Percentiles rank a stretch among this genome's conserved stretches.
These are phyloP conservation scores for Grosmannia clavigera DNA, from an alignment of 2,329 filamentous ascomycete species.

Conservation along the genomic window DNA sequence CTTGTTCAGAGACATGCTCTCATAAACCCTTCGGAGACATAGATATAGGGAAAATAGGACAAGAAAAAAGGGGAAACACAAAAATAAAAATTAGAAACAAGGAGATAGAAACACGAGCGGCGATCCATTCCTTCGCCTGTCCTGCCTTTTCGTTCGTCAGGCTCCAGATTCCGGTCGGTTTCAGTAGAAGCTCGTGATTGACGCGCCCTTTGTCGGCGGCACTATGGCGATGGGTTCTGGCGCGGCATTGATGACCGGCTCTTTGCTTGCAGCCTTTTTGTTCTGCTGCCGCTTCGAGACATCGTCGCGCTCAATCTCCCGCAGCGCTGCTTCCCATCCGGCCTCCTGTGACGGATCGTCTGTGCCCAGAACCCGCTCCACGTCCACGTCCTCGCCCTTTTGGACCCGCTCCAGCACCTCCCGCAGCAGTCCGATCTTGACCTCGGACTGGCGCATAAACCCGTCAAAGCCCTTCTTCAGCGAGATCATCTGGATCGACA, in stretches of 20 bases:
- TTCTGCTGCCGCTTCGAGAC: conserved; percentile 30
- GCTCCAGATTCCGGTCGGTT: background rate
- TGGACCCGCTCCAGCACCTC: conserved; percentile 64
- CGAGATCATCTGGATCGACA: conserved; percentile 85
- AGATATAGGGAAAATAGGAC: background rate
- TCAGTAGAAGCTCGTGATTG: conserved; percentile 13
- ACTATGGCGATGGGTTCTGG: background rate
- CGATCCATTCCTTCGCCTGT: background rate
- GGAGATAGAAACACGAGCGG: background rate
- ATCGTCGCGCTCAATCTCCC: conserved; percentile 55
- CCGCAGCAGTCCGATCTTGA: conserved; percentile 61
- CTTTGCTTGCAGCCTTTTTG: conserved; percentile 15
- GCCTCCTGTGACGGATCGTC: conserved; percentile 62
- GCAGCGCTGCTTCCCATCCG: conserved; percentile 78
- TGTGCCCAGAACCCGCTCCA: conserved; percentile 69
- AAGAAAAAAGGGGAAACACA: conserved; percentile 12
- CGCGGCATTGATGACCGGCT: background rate
- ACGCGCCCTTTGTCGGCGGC: conserved; percentile 3
- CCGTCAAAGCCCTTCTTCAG: conserved; percentile 63
- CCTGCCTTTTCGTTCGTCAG: background rate
- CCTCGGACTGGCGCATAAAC: conserved; percentile 64
- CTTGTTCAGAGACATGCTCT: conserved; percentile 49
- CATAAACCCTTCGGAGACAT: conserved; percentile 22
- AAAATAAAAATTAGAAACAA: conserved; percentile 1
- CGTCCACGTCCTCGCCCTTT: conserved; percentile 67